These are phyloP conservation scores for Hypoxylon sp. DNA, from an alignment of 2,329 filamentous ascomycete species.

Conservation along the genomic window DNA sequence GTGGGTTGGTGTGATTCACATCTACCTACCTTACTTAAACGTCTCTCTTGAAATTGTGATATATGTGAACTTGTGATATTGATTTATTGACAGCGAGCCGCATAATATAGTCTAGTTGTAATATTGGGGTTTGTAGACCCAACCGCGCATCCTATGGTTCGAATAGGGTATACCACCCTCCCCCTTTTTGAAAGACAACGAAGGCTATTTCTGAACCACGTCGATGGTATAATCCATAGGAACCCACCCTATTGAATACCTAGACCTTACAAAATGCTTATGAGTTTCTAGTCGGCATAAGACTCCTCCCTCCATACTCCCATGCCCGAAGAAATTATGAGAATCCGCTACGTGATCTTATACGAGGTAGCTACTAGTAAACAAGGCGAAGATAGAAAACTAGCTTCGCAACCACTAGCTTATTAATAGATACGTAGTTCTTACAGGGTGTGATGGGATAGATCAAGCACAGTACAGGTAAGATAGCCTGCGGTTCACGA, in stretches of 20 bases:
- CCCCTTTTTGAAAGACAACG: background rate
- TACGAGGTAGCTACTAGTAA: too few species aligned
- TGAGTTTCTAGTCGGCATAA: background rate
- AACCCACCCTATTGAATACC: background rate
- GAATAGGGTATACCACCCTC: background rate
- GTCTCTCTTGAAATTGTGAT: too few species aligned
- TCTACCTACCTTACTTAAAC: background rate
- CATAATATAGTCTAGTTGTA: too few species aligned
- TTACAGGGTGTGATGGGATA: background rate
- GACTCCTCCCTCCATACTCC: background rate
- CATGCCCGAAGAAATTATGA: background rate
- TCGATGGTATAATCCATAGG: background rate
- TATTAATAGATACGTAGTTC: conserved; percentile 2
- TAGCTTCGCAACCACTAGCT: background rate
- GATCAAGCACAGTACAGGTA: too few species aligned
- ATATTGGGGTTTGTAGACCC: too few species aligned
- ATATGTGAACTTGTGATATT: background rate
- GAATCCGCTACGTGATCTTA: background rate
- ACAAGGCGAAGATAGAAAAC: too few species aligned
- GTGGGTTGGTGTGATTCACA: too few species aligned
- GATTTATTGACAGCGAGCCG: background rate
- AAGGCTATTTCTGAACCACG: background rate
- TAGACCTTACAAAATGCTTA: background rate
- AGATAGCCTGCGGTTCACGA: background rate
- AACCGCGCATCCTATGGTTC: too few species aligned